These are phyloP conservation scores for Debaryomyces castellii DNA, from an alignment of 805 yeast species.

Conservation along the genomic window DNA sequence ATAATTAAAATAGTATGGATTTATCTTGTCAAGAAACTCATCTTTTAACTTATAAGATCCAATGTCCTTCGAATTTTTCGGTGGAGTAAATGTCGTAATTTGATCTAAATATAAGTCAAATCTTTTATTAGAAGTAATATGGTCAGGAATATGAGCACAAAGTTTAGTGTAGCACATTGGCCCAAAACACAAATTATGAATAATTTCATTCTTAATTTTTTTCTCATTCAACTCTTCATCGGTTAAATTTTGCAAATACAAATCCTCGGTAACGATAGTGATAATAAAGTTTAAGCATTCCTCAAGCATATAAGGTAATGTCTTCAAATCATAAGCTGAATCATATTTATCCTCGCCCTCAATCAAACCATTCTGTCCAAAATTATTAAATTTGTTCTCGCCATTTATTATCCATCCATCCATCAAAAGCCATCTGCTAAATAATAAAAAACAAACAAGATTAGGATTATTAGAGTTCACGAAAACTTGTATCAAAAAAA, in stretches of 20 bases:
- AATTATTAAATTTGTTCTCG: background rate
- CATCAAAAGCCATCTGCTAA: slow-evolving; percentile 68
- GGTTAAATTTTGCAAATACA: slow-evolving; percentile 50
- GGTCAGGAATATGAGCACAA: slow-evolving; percentile 70
- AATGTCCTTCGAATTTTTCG: slow-evolving; percentile 33
- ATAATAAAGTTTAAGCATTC: slow-evolving; percentile 73
- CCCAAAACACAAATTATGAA: slow-evolving; percentile 79
- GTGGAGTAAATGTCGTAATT: slow-evolving; percentile 32
- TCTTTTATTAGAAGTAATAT: slow-evolving; percentile 64
- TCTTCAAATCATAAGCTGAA: slow-evolving; percentile 44
- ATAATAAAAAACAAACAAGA: slow-evolving; percentile 52
- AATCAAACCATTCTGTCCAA: slow-evolving; percentile 9
- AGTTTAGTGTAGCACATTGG: slow-evolving; percentile 71
- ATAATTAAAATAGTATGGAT: slow-evolving; percentile 79
- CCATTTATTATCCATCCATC: slow-evolving; percentile 24
- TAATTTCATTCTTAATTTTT: slow-evolving; percentile 65
- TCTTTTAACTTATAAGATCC: slow-evolving; percentile 40
- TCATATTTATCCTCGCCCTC: slow-evolving; percentile 36
- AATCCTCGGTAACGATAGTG: slow-evolving; percentile 65
- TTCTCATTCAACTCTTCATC: slow-evolving; percentile 49
- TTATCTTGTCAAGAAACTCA: slow-evolving; percentile 29
- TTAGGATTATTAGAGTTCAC: slow-evolving; percentile 51
- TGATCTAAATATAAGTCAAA: slow-evolving; percentile 55
- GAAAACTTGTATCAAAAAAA: slow-evolving; percentile 69
- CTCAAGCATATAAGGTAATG: slow-evolving; percentile 66